Percentiles rank a stretch among this genome's conserved stretches.
These are phyloP conservation scores for Chlorella sp. DNA, from an alignment of 139 green algal species.

Conservation along the genomic window DNA sequence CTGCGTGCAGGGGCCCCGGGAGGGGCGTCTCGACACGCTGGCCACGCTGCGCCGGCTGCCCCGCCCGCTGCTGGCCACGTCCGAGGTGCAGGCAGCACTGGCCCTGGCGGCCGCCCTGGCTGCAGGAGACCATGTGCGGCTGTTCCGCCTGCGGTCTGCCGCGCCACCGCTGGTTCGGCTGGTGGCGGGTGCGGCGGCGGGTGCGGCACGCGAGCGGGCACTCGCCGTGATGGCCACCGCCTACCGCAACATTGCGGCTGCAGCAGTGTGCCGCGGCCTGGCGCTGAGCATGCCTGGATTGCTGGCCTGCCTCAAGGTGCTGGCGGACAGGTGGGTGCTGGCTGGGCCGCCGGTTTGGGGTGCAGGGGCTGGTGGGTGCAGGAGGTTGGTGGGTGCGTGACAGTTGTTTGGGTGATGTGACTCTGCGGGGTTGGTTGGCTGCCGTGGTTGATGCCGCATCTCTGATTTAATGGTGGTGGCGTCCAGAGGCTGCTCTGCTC, in stretches of 20 bases:
- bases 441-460: too few relatives aligned
- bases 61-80: neutral
- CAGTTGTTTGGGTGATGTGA: too few relatives aligned
- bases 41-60: conserved; percentile 37
- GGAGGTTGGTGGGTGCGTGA: neutral
- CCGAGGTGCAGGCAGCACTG: conserved; percentile 27
- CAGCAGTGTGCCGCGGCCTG: neutral
- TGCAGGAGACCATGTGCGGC: neutral
- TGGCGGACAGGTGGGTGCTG: conserved; percentile 26
- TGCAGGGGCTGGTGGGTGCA: neutral
- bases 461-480: too few relatives aligned
- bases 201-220: neutral
- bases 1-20: neutral
- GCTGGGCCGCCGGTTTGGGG: neutral
- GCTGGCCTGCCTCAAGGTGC: conserved; percentile 20
- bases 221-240: conserved; percentile 2
- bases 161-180: conserved; percentile 7
- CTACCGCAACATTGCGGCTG: conserved; percentile 14
- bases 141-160: neutral
- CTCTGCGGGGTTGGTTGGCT: too few relatives aligned
- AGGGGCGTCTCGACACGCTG: conserved; percentile 13
- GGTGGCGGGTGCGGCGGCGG: neutral
- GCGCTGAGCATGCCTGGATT: neutral
- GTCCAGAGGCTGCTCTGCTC: too few relatives aligned
- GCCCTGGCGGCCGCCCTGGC: neutral